Percentiles rank a stretch among this genome's conserved stretches.
phyloP scores from a whole-genome alignment of 257 asterid species.

The Nicotiana tomentosiformis region DNA sequence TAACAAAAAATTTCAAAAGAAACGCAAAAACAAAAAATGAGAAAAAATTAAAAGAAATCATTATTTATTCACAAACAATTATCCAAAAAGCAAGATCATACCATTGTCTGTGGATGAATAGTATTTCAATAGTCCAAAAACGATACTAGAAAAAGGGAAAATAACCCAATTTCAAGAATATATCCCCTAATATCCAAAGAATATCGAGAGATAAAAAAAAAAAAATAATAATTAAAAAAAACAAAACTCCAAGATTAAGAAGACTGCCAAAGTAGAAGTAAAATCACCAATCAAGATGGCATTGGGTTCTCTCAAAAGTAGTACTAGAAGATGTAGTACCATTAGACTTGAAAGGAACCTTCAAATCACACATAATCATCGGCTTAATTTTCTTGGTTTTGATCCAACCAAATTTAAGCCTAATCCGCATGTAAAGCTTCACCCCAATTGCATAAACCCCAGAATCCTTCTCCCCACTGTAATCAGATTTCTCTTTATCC shows the following conservation, averaged over 20 bases:
- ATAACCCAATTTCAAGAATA: background rate
- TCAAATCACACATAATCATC: constrained; percentile 59
- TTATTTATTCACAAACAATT: constrained; percentile 19
- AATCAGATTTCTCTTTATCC: constrained; percentile 23
- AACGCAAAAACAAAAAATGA: too few relatives aligned
- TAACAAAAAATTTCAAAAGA: too few relatives aligned
- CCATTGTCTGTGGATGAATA: background rate
- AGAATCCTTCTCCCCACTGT: constrained; percentile 23
- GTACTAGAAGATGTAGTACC: constrained; percentile 28
- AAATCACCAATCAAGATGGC: constrained; percentile 68
- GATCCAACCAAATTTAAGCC: constrained; percentile 46
- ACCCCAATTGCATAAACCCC: constrained; percentile 42
- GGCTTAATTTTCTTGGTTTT: constrained; percentile 52
- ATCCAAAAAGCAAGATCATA: background rate
- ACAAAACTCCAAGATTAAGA: background rate
- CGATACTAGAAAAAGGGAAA: background rate
- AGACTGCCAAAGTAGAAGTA: background rate
- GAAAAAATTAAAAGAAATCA: background rate
- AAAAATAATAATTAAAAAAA: background rate
- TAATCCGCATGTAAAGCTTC: constrained; percentile 37
- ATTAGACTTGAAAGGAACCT: constrained; percentile 44
- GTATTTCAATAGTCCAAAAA: background rate
- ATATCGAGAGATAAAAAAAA: background rate
- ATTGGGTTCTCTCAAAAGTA: constrained; percentile 34
- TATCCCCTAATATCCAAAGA: background rate